These are phyloP conservation scores for Coriaria nepalensis DNA, from an alignment of 306 rosid genomes.

Conservation along the genomic window DNA sequence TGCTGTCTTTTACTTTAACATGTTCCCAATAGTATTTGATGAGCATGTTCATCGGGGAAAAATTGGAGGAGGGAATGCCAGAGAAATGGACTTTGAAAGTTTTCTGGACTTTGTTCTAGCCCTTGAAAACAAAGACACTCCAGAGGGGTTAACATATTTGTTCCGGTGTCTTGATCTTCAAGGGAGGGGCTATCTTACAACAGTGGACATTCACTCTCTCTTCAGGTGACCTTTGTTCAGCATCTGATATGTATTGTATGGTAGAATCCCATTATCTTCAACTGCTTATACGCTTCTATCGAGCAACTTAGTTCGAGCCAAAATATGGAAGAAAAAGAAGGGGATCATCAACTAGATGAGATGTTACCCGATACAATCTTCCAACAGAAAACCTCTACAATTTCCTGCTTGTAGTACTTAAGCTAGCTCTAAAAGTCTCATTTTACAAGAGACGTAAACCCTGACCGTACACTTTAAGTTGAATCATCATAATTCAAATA, in stretches of 20 bases:
- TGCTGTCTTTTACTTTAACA: constrained; percentile 2
- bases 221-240: constrained; percentile 47
- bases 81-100: constrained; percentile 91
- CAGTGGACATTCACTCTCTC: constrained; percentile 91
- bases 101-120: constrained; percentile 93
- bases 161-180: constrained; percentile 97
- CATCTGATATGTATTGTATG: not conserved
- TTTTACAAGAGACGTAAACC: constrained; percentile 37
- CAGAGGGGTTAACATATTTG: constrained; percentile 91
- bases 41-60: constrained; percentile 84
- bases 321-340: constrained; percentile 69
- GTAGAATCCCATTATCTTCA: not conserved
- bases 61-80: constrained; percentile 55
- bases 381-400: constrained; percentile 48
- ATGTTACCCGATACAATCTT: constrained; percentile 81
- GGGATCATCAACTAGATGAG: constrained; percentile 66
- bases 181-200: constrained; percentile 84
- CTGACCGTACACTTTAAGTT: too few species aligned
- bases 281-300: not conserved
- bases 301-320: constrained; percentile 12
- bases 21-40: constrained; percentile 55
- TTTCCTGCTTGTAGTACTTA: constrained; percentile 67
- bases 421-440: constrained; percentile 67
- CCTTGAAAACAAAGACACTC: constrained; percentile 93
- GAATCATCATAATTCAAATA: too few species aligned